Conservation (phyloP, 371 early-diverging fungal genomes). For the Dinochytrium kinnereticum region DNA sequence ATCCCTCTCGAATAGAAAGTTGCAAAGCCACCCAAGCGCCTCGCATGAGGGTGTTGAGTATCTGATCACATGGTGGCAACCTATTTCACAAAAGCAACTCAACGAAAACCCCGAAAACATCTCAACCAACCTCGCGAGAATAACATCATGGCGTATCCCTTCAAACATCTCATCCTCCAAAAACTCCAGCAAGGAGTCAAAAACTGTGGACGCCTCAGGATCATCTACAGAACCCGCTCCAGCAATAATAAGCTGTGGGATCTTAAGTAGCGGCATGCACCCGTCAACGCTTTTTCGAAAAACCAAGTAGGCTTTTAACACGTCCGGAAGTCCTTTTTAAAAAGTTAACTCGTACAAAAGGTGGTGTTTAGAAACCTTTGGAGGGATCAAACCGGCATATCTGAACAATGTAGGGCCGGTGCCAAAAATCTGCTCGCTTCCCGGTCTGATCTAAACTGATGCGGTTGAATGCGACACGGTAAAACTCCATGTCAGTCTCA, state of each 20-base stretch:
- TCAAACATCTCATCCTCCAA: conserved; percentile 57
- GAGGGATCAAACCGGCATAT: conserved; percentile 92
- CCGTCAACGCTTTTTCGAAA: conserved; percentile 63
- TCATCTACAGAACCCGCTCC: conserved; percentile 90
- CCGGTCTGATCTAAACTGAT: conserved; percentile 74
- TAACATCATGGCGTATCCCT: conserved; percentile 62
- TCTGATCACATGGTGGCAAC: conserved; percentile 78
- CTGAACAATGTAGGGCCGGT: conserved; percentile 81
- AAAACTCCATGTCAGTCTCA: conserved; percentile 62
- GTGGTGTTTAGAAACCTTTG: conserved; percentile 64
- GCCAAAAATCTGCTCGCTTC: conserved; percentile 61
- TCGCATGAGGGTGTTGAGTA: conserved; percentile 74
- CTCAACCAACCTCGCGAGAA: conserved; percentile 41
- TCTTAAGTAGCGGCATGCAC: conserved; percentile 45
- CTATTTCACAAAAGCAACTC: conserved; percentile 14
- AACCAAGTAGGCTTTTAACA: conserved; percentile 71
- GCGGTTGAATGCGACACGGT: conserved; percentile 78
- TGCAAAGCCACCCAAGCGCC: conserved; percentile 77
- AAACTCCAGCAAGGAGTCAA: conserved; percentile 61
- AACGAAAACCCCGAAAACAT: too few species aligned
- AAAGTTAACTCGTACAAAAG: conserved; percentile 7
- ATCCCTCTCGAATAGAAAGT: conserved; percentile 84
- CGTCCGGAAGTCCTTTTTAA: conserved; percentile 70
- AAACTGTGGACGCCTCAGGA: conserved; percentile 79
- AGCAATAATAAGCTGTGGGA: conserved; percentile 78